These are phyloP conservation scores for Gossypium stocksii DNA, from an alignment of 345 rosid genomes.

Conservation along the genomic window DNA sequence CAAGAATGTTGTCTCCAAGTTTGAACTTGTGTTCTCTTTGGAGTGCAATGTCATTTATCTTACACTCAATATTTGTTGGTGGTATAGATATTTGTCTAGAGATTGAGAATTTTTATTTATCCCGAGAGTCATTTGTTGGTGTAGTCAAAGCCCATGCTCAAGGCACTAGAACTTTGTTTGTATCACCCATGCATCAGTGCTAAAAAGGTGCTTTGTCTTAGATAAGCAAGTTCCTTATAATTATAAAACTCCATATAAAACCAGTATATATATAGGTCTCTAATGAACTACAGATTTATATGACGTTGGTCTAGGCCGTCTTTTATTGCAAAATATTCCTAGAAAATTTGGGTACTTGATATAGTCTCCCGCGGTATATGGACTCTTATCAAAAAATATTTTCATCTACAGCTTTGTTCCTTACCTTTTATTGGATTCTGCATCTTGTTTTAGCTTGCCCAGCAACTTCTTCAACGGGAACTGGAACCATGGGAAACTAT, in stretches of 20 bases:
- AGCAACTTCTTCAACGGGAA: constrained; percentile 67
- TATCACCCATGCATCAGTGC: not conserved
- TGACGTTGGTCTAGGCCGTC: not conserved
- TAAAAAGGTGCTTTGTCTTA: not conserved
- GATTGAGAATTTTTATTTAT: not conserved
- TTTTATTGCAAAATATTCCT: not conserved
- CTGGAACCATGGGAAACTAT: constrained; percentile 94
- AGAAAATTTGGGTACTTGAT: not conserved
- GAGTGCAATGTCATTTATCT: too few species aligned
- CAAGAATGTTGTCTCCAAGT: too few species aligned
- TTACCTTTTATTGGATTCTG: constrained; percentile 2
- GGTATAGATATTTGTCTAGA: not conserved
- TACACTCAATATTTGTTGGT: too few species aligned
- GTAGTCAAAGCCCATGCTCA: not conserved
- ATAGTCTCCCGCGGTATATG: not conserved
- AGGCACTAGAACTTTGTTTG: not conserved
- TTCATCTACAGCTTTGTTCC: not conserved
- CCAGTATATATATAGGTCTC: not conserved
- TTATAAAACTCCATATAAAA: not conserved
- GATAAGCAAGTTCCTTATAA: not conserved
- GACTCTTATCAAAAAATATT: not conserved
- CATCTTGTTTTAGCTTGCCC: constrained; percentile 51
- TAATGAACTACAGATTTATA: not conserved
- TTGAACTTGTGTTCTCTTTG: too few species aligned
- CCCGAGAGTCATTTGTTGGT: too few species aligned